Evolutionary conservation across 495 filamentous ascomycete species (phyloP), one percentile per base, ranked within the genome.

Genomic region (Evernia prunastri): DNA sequence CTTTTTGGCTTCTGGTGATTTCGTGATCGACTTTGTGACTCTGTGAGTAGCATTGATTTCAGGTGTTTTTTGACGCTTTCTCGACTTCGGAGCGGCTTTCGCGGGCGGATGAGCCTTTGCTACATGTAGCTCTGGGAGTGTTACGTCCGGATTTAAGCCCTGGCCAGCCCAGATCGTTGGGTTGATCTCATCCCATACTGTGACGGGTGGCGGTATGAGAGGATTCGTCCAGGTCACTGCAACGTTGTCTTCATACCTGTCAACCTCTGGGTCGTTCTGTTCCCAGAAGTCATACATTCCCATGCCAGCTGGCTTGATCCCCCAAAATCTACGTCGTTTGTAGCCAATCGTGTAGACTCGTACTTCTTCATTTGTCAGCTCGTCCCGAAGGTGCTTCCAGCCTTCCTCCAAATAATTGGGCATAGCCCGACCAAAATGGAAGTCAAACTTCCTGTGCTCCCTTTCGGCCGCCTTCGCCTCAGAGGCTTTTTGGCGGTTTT

Each of bases 251-350:
- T 59, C 37, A 27, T 43, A 40, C n/a, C 58, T 59, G 0, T 25
- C 6, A 8, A 42, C 11, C 18, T 60, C 59, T 13, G 59, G 59
- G 43, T 60, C 59, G 35, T 37, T 36, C 3, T 18, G 31, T 20
- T 43, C 59, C 59, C 42, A 60, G 35, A 60, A 60, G 11, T 60
- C 40, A 15, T 36, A 3, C 59, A 49, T 60, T 11, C 13, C 23
- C 18, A 36, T 49, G 17, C 40, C 59, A 11, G 27, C 37, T 49
- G 31, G 40, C 27, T 43, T 60, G 59, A 60, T 43, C 5, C 59
- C 40, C n/a, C 37, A 59, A 33, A 59, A 59, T 17, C 17, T 59
- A 8, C 58, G 42, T 43, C 18, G 18, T 9, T 12, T 25, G 17
- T 33, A 5, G 42, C n/a, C 37, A 23, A 9, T 10, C 4, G 37